A percentile compares a stretch with the other conserved stretches of the same genome.
phyloP scores from a whole-genome alignment of 2,329 filamentous ascomycete genomes.

The Calonectria naviculata region DNA sequence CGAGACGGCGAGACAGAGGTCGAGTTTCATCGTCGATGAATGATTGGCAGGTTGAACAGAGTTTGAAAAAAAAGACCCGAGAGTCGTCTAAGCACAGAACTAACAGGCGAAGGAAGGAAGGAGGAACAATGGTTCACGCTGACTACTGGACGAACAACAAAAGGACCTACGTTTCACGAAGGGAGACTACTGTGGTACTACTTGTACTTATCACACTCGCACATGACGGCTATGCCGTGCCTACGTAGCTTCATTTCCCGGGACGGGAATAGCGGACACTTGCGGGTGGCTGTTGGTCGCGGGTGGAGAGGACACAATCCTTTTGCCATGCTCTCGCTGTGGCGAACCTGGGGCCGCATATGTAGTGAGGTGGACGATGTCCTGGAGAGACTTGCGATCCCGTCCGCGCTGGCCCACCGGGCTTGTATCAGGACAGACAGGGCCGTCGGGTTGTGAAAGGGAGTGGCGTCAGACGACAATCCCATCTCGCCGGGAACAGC shows the following conservation, averaged over 20 bases:
- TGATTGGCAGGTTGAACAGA: background rate
- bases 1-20: background rate
- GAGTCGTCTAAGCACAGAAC: background rate
- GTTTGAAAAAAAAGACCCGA: background rate
- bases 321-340: conserved; percentile 3
- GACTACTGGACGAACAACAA: background rate
- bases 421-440: conserved; percentile 6
- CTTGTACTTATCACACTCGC: background rate
- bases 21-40: conserved; percentile 5
- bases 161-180: background rate
- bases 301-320: background rate
- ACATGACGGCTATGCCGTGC: background rate
- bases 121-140: background rate
- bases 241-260: background rate
- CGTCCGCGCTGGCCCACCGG: background rate
- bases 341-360: background rate
- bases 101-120: background rate
- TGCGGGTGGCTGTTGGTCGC: background rate
- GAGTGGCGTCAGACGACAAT: background rate
- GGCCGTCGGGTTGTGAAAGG: background rate
- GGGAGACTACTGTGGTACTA: conserved; percentile 1
- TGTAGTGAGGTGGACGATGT: background rate
- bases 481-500: background rate
- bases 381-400: background rate
- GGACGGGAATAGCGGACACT: background rate